Evolutionary conservation across 2,329 filamentous ascomycete species (phyloP).

Genomic region (Stachybotrys chartarum): DNA sequence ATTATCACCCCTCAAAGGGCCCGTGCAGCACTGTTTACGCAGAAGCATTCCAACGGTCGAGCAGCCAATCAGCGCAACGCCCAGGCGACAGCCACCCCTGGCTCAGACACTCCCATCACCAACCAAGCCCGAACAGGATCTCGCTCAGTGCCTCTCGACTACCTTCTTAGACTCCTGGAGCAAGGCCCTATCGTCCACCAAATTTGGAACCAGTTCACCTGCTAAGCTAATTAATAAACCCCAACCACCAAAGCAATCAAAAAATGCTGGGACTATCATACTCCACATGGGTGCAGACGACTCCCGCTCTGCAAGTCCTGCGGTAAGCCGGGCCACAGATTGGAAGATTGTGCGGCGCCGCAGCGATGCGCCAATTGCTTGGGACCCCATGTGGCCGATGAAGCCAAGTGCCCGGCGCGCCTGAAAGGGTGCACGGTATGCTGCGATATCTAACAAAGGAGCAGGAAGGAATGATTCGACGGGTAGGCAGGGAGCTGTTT

Average conservation of each 20-base stretch:
- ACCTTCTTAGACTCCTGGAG: too few species aligned
- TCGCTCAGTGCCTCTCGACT: constrained; percentile 4
- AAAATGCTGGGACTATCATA: constrained; percentile 4
- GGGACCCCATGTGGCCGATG: constrained; percentile 1
- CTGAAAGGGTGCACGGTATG: constrained; percentile 1
- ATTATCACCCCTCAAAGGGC: not conserved
- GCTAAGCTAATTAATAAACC: constrained; percentile 5
- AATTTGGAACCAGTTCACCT: constrained; percentile 3
- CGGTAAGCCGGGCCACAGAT: constrained; percentile 4
- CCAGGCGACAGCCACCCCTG: not conserved
- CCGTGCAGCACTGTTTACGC: too few species aligned
- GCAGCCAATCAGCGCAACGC: too few species aligned
- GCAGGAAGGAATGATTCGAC: not conserved
- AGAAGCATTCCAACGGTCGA: not conserved
- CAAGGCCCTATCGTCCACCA: too few species aligned
- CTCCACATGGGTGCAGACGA: not conserved
- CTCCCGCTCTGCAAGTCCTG: constrained; percentile 4
- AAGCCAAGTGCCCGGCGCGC: constrained; percentile 3
- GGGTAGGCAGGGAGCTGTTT: not conserved
- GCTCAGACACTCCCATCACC: too few species aligned
- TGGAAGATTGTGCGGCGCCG: constrained; percentile 1
- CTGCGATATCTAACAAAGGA: not conserved
- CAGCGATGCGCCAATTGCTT: constrained; percentile 6
- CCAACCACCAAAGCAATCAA: constrained; percentile 2
- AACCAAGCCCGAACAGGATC: constrained; percentile 3